A percentile compares a stretch with the other conserved stretches of the same genome.
Conservation (phyloP, 176 grass and related monocot genomes). For the Oryza nivara region DNA sequence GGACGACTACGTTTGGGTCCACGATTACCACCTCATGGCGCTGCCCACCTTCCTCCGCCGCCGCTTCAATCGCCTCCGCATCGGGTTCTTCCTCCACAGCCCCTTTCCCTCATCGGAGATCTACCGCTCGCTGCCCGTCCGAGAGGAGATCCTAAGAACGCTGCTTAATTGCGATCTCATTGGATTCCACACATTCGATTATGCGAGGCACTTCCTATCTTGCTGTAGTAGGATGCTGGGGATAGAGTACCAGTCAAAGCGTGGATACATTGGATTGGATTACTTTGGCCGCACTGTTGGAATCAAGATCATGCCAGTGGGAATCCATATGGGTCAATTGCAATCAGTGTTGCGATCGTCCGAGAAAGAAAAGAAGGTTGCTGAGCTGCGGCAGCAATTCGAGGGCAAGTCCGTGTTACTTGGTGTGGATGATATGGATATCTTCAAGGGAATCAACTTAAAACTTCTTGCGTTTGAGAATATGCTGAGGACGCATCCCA, state of each 20-base stretch:
- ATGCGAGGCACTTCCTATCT: slow-evolving; percentile 88
- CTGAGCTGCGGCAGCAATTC: slow-evolving; percentile 60
- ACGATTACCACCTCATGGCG: slow-evolving; percentile 94
- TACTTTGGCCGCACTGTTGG: slow-evolving; percentile 88
- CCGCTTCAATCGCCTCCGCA: slow-evolving; percentile 82
- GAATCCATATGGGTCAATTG: slow-evolving; percentile 88
- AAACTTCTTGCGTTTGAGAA: slow-evolving; percentile 88
- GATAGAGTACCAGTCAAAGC: slow-evolving; percentile 83
- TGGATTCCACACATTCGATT: slow-evolving; percentile 93
- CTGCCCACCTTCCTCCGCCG: slow-evolving; percentile 86
- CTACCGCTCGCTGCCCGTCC: slow-evolving; percentile 76
- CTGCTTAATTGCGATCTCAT: slow-evolving; percentile 92
- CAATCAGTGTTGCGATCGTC: slow-evolving; percentile 59
- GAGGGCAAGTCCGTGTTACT: slow-evolving; percentile 74
- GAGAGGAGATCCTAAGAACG: slow-evolving; percentile 85
- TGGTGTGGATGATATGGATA: slow-evolving; percentile 87
- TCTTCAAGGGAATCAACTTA: slow-evolving; percentile 90
- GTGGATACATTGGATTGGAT: slow-evolving; percentile 81
- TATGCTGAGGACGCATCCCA: slow-evolving; percentile 67
- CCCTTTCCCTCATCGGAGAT: slow-evolving; percentile 91
- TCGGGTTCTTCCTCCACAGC: slow-evolving; percentile 91
- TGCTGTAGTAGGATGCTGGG: slow-evolving; percentile 94
- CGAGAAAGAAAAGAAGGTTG: slow-evolving; percentile 54
- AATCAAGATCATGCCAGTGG: slow-evolving; percentile 93
- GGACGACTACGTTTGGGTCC: slow-evolving; percentile 94